A percentile compares a stretch with the other conserved stretches of the same genome.
Conservation (phyloP, 495 filamentous ascomycete species). For the Talaromyces liani region DNA sequence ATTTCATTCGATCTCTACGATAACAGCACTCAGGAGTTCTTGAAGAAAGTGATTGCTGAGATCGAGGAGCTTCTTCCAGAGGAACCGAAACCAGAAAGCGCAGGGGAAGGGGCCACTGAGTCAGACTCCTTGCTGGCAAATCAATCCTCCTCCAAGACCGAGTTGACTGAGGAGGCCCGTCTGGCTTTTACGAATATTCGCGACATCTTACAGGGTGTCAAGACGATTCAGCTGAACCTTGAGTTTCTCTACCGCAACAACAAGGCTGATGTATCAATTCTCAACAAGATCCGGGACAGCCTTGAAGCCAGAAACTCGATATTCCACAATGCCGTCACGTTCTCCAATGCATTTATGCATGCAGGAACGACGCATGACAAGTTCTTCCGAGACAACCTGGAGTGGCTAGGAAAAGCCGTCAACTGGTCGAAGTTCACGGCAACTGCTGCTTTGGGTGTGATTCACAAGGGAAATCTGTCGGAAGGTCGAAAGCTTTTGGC, state of each 20-base stretch:
- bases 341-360: constrained; percentile 99
- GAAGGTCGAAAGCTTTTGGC: constrained; percentile 90
- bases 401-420: constrained; percentile 97
- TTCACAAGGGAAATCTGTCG: constrained; percentile 87
- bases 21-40: constrained; percentile 94
- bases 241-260: constrained; percentile 97
- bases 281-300: constrained; percentile 94
- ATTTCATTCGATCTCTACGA: constrained; percentile 98
- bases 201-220: constrained; percentile 80
- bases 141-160: constrained; percentile 26
- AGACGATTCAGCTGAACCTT: constrained; percentile 84
- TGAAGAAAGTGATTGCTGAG: constrained; percentile 79
- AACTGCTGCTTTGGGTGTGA: constrained; percentile 92
- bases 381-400: constrained; percentile 95
- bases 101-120: constrained; percentile 47
- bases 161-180: constrained; percentile 35
- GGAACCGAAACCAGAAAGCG: constrained; percentile 23
- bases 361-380: constrained; percentile 96
- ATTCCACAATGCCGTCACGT: constrained; percentile 93
- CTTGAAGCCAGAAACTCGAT: constrained; percentile 95
- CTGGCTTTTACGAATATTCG: constrained; percentile 73
- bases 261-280: constrained; percentile 74
- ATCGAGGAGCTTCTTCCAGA: constrained; percentile 56
- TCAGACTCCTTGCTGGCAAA: constrained; percentile 45
- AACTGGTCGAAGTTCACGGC: constrained; percentile 99